Conservation (phyloP, 2,329 filamentous ascomycete species). For the Truncatella angustata region DNA sequence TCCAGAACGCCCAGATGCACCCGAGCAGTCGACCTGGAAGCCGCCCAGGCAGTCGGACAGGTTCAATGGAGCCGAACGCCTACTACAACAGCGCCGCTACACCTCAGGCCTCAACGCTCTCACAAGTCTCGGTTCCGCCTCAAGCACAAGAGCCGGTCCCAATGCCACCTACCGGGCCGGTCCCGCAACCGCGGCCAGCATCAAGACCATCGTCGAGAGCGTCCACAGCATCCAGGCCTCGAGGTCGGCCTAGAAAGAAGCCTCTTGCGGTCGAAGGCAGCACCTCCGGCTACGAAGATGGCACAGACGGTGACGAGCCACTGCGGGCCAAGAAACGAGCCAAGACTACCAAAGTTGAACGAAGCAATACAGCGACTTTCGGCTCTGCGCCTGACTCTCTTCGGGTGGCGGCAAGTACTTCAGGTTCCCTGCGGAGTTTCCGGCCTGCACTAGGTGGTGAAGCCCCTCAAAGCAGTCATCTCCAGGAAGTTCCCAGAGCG, state of each 20-base stretch:
- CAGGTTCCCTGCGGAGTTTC: slow-evolving; percentile 82
- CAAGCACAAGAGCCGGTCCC: slow-evolving; percentile 11
- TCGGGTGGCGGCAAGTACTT: slow-evolving; percentile 85
- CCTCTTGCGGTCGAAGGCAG: slow-evolving; percentile 54
- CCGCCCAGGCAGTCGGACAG: slow-evolving; percentile 31
- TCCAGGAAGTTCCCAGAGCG: slow-evolving; percentile 72
- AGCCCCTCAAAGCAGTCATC: slow-evolving; percentile 44
- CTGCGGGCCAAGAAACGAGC: slow-evolving; percentile 70
- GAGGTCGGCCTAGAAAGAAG: slow-evolving; percentile 56
- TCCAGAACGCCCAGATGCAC: slow-evolving; percentile 45
- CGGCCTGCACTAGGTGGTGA: slow-evolving; percentile 61
- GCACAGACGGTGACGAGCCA: slow-evolving; percentile 58
- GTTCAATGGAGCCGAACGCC: slow-evolving; percentile 23
- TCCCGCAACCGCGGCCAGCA: slow-evolving; percentile 36
- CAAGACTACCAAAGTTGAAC: slow-evolving; percentile 71
- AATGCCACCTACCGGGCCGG: slow-evolving; percentile 9
- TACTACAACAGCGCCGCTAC: background rate
- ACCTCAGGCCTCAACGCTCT: background rate
- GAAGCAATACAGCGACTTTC: slow-evolving; percentile 70
- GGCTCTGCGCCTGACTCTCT: slow-evolving; percentile 75
- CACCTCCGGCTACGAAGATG: slow-evolving; percentile 72
- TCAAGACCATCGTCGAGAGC: slow-evolving; percentile 56
- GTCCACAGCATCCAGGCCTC: slow-evolving; percentile 53
- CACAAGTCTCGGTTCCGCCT: slow-evolving; percentile 12
- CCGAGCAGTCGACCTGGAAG: slow-evolving; percentile 47